A percentile compares a stretch with the other conserved stretches of the same genome.
phyloP scores from a whole-genome alignment of 768 basidiomycete species.

The Pisolithus orientalis region DNA sequence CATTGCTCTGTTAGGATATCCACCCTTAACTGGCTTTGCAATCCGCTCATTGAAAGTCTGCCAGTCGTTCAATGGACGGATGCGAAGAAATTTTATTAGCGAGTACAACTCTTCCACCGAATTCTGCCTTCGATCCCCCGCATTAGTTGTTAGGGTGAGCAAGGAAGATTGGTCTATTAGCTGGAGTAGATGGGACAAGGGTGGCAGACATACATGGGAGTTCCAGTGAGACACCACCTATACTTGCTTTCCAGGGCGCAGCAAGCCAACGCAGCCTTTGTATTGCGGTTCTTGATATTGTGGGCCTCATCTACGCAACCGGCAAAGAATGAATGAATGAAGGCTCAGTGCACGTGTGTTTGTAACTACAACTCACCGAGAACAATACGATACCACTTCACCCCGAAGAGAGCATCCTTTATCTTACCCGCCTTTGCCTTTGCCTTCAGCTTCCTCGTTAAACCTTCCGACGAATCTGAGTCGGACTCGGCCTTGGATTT shows the following conservation, averaged over 20 bases:
- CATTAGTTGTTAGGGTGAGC: neutral
- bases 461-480: conserved; percentile 33
- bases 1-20: conserved; percentile 60
- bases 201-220: conserved; percentile 49
- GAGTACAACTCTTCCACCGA: conserved; percentile 86
- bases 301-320: conserved; percentile 77
- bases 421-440: conserved; percentile 34
- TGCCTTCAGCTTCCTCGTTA: conserved; percentile 34
- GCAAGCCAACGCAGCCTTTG: conserved; percentile 73
- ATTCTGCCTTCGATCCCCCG: conserved; percentile 58
- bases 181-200: neutral
- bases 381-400: conserved; percentile 82
- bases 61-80: conserved; percentile 79
- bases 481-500: conserved; percentile 28
- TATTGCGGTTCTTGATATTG: conserved; percentile 84
- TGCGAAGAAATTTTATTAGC: conserved; percentile 80
- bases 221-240: conserved; percentile 86
- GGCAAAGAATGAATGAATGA: neutral
- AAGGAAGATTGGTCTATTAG: neutral
- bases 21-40: conserved; percentile 70
- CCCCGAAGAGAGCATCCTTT: conserved; percentile 64
- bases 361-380: conserved; percentile 49
- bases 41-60: conserved; percentile 74
- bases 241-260: conserved; percentile 71
- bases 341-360: no score